Conservation (phyloP, 129 eudicot genomes). For the Centaurea solstitialis region DNA sequence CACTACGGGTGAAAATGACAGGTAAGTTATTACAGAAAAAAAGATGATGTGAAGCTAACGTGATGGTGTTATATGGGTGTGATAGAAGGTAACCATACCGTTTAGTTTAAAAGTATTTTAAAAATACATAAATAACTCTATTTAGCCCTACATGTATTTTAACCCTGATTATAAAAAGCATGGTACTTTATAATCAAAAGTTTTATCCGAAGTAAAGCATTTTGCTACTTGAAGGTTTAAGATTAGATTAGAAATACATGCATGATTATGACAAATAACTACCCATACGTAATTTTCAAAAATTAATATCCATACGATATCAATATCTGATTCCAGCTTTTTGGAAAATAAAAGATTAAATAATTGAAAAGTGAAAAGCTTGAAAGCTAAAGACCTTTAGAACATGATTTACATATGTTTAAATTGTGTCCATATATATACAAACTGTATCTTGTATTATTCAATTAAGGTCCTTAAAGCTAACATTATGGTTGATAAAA, state of each 20-base stretch:
- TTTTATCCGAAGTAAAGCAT: neutral
- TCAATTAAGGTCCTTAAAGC: neutral
- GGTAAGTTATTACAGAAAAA: no score
- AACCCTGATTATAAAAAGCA: neutral
- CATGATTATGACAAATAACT: neutral
- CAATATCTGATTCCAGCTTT: neutral
- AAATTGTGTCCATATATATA: neutral
- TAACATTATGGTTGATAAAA: neutral
- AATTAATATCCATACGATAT: neutral
- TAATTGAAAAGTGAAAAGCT: neutral
- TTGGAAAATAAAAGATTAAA: neutral
- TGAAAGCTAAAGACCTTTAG: slow-evolving; percentile 7
- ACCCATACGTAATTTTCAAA: neutral
- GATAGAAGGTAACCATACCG: no score
- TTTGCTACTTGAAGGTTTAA: neutral
- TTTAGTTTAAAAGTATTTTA: no score
- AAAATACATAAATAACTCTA: neutral
- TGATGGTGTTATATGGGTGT: no score
- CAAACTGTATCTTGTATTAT: neutral
- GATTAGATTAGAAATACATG: neutral
- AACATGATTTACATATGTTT: neutral
- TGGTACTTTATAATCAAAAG: neutral
- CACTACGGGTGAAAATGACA: no score
- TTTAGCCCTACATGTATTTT: neutral
- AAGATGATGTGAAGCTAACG: no score